Evolutionary conservation across 768 basidiomycete species (phyloP).

Genomic region (Pisolithus tinctorius): DNA sequence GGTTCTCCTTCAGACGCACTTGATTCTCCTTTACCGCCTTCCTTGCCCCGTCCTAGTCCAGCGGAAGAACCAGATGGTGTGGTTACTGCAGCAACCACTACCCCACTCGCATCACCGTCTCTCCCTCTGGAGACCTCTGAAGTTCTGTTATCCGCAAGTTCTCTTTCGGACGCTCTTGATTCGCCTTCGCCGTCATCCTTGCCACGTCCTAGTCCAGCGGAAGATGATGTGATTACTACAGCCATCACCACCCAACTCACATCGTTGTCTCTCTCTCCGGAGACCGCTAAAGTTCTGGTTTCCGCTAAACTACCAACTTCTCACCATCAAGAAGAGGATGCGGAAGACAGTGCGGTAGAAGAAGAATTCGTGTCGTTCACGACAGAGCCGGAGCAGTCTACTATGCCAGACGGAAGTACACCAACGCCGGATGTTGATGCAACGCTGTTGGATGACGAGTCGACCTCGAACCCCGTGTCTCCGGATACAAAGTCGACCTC

Average conservation of each 20-base stretch:
- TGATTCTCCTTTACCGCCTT: not conserved
- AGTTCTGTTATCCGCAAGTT: not conserved
- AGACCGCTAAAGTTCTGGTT: not conserved
- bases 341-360: not conserved
- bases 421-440: not conserved
- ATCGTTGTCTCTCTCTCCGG: not conserved
- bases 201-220: conserved; percentile 2
- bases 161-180: no score
- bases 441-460: not conserved
- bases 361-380: not conserved
- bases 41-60: not conserved
- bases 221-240: conserved; percentile 5
- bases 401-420: not conserved
- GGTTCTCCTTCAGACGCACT: no score
- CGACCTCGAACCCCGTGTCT: not conserved
- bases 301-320: not conserved
- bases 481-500: no score
- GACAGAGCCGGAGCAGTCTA: not conserved
- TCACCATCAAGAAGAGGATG: not conserved
- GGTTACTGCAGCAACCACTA: not conserved
- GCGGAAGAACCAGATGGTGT: conserved; percentile 6
- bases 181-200: not conserved
- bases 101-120: not conserved
- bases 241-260: not conserved
- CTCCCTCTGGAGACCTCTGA: not conserved